A percentile compares a stretch with the other conserved stretches of the same genome.
Evolutionary conservation across 148 eudicot genomes (phyloP).

Genomic region (Limonium bicolor): DNA sequence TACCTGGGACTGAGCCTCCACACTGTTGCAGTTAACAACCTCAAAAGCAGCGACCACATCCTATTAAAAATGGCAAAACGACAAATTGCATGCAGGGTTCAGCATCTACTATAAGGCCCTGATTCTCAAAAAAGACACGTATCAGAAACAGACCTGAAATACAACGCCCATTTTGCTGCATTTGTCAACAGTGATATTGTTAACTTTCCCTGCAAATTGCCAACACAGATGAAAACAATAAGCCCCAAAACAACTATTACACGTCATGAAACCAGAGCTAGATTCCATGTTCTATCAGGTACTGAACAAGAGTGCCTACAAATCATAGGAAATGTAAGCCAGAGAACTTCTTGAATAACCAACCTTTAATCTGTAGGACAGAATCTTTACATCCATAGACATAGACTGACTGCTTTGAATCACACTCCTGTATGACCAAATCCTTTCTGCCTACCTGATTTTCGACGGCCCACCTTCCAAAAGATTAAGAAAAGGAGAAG

Average conservation of each 20-base stretch:
- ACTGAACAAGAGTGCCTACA: too few species aligned
- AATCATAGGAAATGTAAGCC: not conserved
- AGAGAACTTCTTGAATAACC: not conserved
- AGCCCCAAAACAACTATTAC: not conserved
- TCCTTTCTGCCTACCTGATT: slow-evolving; percentile 69
- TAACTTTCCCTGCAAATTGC: slow-evolving; percentile 73
- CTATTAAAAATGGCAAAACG: too few species aligned
- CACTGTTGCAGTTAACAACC: slow-evolving; percentile 80
- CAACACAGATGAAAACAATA: not conserved
- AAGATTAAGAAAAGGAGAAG: not conserved
- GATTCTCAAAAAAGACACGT: too few species aligned
- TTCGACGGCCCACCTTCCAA: slow-evolving; percentile 83
- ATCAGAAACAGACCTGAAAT: slow-evolving; percentile 59
- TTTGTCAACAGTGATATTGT: slow-evolving; percentile 87
- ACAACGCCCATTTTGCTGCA: slow-evolving; percentile 89
- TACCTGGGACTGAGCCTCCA: slow-evolving; percentile 98
- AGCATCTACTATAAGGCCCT: too few species aligned
- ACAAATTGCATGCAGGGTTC: slow-evolving; percentile 3
- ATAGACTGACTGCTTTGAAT: slow-evolving; percentile 83
- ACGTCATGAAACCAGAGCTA: too few species aligned
- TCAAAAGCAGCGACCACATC: slow-evolving; percentile 99
- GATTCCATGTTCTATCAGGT: too few species aligned
- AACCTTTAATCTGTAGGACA: slow-evolving; percentile 79
- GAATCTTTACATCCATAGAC: slow-evolving; percentile 88
- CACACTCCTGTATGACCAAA: slow-evolving; percentile 78